Percentiles rank a stretch among this genome's conserved stretches.
These are phyloP conservation scores for Piloderma croceum DNA, from an alignment of 768 basidiomycete species.

Conservation along the genomic window DNA sequence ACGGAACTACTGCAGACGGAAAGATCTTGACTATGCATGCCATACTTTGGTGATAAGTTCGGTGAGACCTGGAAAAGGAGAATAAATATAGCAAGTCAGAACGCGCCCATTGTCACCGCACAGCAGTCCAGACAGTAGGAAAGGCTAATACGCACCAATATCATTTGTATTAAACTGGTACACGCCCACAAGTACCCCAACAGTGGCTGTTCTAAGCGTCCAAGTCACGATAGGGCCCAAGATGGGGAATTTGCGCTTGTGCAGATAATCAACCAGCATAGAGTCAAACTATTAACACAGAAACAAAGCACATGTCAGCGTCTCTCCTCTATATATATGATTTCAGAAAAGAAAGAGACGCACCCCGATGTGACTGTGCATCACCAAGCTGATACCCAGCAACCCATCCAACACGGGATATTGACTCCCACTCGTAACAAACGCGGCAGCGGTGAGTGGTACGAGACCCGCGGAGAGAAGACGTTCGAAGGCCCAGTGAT, in stretches of 20 bases:
- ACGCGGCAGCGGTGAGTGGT: conserved; percentile 83
- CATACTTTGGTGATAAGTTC: too few relatives aligned
- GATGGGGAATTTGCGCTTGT: conserved; percentile 88
- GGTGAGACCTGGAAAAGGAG: too few relatives aligned
- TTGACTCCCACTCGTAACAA: conserved; percentile 66
- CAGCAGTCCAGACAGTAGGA: too few relatives aligned
- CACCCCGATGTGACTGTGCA: conserved; percentile 96
- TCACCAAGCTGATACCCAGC: conserved; percentile 78
- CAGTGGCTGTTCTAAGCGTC: conserved; percentile 71
- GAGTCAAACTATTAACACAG: conserved; percentile 75
- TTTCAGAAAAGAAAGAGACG: background rate
- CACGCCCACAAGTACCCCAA: conserved; percentile 79
- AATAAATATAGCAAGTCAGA: too few relatives aligned
- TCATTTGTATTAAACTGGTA: conserved; percentile 99
- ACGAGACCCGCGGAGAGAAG: conserved; percentile 82
- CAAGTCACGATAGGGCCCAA: conserved; percentile 68
- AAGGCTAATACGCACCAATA: conserved; percentile 76
- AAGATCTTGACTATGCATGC: too few relatives aligned
- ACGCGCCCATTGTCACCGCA: too few relatives aligned
- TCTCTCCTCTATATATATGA: too few relatives aligned
- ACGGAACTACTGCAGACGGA: too few relatives aligned
- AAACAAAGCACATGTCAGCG: too few relatives aligned
- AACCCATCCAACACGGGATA: conserved; percentile 89
- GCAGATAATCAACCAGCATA: conserved; percentile 82
- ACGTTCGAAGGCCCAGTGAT: conserved; percentile 93